Conservation (phyloP, 2,329 filamentous ascomycete species). For the Fusarium vanettenii region DNA sequence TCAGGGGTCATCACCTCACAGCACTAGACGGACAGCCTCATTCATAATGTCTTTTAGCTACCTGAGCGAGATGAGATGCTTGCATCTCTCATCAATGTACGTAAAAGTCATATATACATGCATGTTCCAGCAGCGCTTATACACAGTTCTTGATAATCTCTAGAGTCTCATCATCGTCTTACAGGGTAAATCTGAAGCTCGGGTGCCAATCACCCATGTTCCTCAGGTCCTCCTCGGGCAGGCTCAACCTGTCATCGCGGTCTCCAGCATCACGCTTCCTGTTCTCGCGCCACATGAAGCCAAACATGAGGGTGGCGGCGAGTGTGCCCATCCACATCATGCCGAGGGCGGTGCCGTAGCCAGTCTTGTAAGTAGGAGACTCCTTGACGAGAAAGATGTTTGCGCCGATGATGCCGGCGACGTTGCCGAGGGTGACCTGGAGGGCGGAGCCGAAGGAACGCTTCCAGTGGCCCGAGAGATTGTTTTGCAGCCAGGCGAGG, state of each 20-base stretch:
- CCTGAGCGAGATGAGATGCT: not conserved
- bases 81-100: not conserved
- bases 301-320: conserved; percentile 44
- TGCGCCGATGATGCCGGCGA: conserved; percentile 57
- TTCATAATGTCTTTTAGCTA: not conserved
- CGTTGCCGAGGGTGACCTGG: conserved; percentile 61
- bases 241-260: conserved; percentile 43
- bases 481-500: conserved; percentile 67
- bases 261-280: conserved; percentile 48
- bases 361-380: conserved; percentile 60
- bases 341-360: conserved; percentile 60
- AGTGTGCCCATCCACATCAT: conserved; percentile 58
- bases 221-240: conserved; percentile 43
- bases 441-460: conserved; percentile 64
- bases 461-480: conserved; percentile 69
- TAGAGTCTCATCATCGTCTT: not conserved
- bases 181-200: conserved; percentile 49
- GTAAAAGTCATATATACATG: not conserved
- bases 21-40: not conserved
- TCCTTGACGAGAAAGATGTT: conserved; percentile 63
- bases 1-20: not conserved
- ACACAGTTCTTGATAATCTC: not conserved
- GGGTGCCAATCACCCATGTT: conserved; percentile 55
- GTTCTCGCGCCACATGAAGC: conserved; percentile 50
- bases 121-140: not conserved